Evolutionary conservation across 345 rosid genomes (phyloP).

Genomic region (Aegle marmelos): DNA sequence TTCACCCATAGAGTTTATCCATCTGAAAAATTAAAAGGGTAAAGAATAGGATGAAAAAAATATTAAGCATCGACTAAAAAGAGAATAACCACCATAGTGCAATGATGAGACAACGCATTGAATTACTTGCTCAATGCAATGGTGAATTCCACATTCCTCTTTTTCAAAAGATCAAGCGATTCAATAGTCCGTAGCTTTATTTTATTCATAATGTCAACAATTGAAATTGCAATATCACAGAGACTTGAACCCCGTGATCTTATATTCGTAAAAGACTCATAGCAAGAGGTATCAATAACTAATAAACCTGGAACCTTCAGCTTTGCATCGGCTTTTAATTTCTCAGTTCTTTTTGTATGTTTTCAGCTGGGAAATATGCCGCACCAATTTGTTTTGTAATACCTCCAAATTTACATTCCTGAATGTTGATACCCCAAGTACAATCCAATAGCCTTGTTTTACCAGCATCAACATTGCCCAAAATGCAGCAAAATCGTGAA

Average conservation of each 20-base stretch:
- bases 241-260: conserved; percentile 88
- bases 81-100: conserved; percentile 4
- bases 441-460: conserved; percentile 92
- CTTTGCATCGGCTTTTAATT: conserved; percentile 85
- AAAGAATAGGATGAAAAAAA: no score
- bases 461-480: no score
- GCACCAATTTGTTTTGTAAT: conserved; percentile 98
- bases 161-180: conserved; percentile 75
- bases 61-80: neutral
- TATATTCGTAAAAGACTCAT: conserved; percentile 82
- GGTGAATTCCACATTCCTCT: conserved; percentile 80
- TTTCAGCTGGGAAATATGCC: conserved; percentile 86
- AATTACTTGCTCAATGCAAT: conserved; percentile 79
- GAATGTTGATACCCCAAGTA: conserved; percentile 89
- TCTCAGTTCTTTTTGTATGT: conserved; percentile 90
- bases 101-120: neutral
- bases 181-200: conserved; percentile 88
- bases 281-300: conserved; percentile 98
- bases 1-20: no score
- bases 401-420: conserved; percentile 98
- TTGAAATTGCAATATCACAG: conserved; percentile 93
- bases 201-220: conserved; percentile 90
- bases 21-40: no score
- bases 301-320: conserved; percentile 87
- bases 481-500: conserved; percentile 88